Evolutionary conservation across 495 filamentous ascomycete species (phyloP).

Genomic region (Xylaria intraflava): DNA sequence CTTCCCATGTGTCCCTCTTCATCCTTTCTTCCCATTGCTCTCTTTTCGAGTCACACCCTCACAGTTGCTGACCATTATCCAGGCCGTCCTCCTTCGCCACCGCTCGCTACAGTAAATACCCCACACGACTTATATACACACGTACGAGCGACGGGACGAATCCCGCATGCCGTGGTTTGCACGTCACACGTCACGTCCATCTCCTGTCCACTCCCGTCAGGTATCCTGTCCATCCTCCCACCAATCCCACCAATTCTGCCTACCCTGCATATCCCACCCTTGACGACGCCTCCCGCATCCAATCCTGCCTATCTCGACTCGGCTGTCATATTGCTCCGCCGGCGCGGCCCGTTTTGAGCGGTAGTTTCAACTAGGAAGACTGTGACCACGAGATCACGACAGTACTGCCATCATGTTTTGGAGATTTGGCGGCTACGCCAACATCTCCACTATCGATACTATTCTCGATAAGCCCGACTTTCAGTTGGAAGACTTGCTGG

Average conservation of each 20-base stretch:
- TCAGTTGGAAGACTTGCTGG: slow-evolving; percentile 88
- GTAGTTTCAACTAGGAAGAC: neutral
- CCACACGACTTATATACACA: neutral
- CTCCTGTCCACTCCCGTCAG: neutral
- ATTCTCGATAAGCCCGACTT: slow-evolving; percentile 94
- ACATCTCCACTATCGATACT: slow-evolving; percentile 89
- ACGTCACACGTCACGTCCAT: slow-evolving; percentile 1
- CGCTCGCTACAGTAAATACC: neutral
- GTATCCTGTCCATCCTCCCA: neutral
- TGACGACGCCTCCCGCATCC: neutral
- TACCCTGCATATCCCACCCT: neutral
- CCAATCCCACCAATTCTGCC: neutral
- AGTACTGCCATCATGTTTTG: slow-evolving; percentile 75
- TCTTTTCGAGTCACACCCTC: neutral
- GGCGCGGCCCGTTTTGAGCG: neutral
- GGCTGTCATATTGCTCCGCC: neutral
- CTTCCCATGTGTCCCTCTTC: neutral
- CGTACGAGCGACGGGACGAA: neutral
- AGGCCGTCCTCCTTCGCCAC: neutral
- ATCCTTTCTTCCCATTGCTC: neutral
- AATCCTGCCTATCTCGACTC: neutral
- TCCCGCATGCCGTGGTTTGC: slow-evolving; percentile 9
- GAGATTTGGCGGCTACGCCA: slow-evolving; percentile 97
- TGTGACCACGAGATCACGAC: neutral
- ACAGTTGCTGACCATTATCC: neutral